Evolutionary conservation across 192 early-diverging fungal genomes (phyloP), one percentile per base, ranked within the genome.

Genomic region (Podila epicladia): DNA sequence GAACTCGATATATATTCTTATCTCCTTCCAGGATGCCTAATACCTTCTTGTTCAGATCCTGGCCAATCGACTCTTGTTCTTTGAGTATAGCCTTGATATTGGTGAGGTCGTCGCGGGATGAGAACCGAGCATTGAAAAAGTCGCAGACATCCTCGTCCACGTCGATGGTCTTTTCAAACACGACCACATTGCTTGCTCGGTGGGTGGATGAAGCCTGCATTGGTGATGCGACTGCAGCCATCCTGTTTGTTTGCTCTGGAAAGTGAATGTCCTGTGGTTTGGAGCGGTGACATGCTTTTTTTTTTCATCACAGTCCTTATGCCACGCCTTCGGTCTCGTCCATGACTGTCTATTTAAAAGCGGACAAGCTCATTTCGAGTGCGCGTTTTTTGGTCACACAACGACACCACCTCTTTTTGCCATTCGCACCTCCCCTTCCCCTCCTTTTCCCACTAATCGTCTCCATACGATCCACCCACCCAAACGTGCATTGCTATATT

Each of bases 81-180:
- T 55, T 59, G 5, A 82, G 73, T 9, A 67, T 35, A 13, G 24
- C 4, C 35, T 85, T 72, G 32, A 85, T 63, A 24, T 82, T 82
- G 58, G 29, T 75, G 17, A 85, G 67, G 64, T 82, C 80, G 58
- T 85, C 75, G 11, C 71, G 49, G 19, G 72, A 69, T 24, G 48
- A 33, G 66, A 85, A 85, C 8, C 58, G 84, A 11, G 72, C 41
- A 64, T 82, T 65, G 31, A 85, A 69, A 67, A 77, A 85, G 67
- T 85, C 84, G 28, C 72, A 63, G 4, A 82, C 75, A 38, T 82
- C 63, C 24, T 78, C 74, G 20, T 79, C 80, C 15, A 80, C 77
- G 32, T 72, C 66, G 48, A 73, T 72, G 71, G 77, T 69, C 62
- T 80, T 65, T 38, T 80, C 77, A 65, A 80, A 80, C 29, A 80